Evolutionary conservation across 73 alveolate species (phyloP).

Genomic region (Paramecium octaurelia): DNA sequence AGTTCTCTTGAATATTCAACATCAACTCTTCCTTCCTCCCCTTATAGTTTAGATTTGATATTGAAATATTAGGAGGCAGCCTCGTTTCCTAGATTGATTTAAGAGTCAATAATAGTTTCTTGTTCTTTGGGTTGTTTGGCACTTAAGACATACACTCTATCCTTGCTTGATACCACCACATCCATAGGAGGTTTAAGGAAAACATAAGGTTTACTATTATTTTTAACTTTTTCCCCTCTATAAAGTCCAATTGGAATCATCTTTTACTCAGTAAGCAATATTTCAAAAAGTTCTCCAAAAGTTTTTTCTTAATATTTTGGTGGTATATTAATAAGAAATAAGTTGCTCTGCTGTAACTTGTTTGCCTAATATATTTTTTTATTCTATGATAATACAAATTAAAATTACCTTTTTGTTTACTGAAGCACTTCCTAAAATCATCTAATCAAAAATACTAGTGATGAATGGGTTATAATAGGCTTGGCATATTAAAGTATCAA

Average conservation of each 20-base stretch:
- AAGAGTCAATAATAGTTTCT: not conserved
- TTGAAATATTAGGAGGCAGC: not conserved
- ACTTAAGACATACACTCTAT: constrained; percentile 59
- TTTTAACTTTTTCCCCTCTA: constrained; percentile 58
- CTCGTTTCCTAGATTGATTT: not conserved
- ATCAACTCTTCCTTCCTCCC: constrained; percentile 65
- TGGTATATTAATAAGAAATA: constrained; percentile 71
- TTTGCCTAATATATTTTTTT: constrained; percentile 67
- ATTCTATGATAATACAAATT: not conserved
- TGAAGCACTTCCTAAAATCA: constrained; percentile 94
- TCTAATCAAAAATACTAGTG: constrained; percentile 83
- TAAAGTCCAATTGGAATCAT: constrained; percentile 81
- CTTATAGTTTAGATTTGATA: not conserved
- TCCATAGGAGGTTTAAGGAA: constrained; percentile 76
- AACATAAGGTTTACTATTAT: constrained; percentile 73
- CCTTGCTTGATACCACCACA: constrained; percentile 21
- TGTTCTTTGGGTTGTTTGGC: constrained; percentile 60
- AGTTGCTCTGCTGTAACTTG: constrained; percentile 68
- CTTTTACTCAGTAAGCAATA: constrained; percentile 65
- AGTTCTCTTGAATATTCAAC: constrained; percentile 33
- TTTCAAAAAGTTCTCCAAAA: constrained; percentile 67
- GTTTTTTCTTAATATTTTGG: constrained; percentile 33
- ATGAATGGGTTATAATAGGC: constrained; percentile 93
- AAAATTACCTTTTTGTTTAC: constrained; percentile 62
- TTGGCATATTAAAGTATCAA: constrained; percentile 96